Conservation (phyloP, 225 moss, liverwort and hornwort species). For the Pleurozium schreberi region DNA sequence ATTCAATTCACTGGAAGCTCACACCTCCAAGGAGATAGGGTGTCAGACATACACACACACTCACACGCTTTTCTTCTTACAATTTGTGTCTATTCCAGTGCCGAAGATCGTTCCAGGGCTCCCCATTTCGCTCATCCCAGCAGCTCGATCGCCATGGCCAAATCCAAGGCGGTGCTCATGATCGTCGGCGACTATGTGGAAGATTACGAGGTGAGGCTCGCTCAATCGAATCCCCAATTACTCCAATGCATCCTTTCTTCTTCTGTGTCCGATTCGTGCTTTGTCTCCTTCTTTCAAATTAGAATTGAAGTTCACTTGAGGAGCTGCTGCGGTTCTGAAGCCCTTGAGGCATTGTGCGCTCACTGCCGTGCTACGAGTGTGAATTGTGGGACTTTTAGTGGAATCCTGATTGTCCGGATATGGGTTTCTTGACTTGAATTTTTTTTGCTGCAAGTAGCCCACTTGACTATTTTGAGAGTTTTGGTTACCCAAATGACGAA, state of each 20-base stretch:
- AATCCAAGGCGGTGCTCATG: conserved; percentile 66
- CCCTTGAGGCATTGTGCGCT: neutral
- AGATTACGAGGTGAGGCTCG: conserved; percentile 65
- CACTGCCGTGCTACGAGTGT: neutral
- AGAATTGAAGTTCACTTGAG: neutral
- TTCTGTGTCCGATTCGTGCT: neutral
- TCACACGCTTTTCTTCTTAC: neutral
- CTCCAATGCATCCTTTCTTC: neutral
- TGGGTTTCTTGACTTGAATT: neutral
- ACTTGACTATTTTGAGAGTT: neutral
- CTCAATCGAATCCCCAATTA: neutral
- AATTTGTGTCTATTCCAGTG: neutral
- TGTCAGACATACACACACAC: neutral
- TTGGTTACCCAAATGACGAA: neutral
- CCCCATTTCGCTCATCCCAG: neutral
- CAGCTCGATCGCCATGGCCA: conserved; percentile 28
- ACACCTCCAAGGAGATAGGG: neutral
- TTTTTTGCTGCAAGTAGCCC: neutral
- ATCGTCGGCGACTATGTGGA: conserved; percentile 93
- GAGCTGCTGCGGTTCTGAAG: neutral
- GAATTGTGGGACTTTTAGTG: neutral
- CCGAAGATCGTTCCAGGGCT: neutral
- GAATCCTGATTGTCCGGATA: neutral
- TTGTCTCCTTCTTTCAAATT: neutral
- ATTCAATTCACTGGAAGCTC: neutral